These are phyloP conservation scores for Theileria annulata DNA, from an alignment of 169 alveolate genomes.

Conservation along the genomic window DNA sequence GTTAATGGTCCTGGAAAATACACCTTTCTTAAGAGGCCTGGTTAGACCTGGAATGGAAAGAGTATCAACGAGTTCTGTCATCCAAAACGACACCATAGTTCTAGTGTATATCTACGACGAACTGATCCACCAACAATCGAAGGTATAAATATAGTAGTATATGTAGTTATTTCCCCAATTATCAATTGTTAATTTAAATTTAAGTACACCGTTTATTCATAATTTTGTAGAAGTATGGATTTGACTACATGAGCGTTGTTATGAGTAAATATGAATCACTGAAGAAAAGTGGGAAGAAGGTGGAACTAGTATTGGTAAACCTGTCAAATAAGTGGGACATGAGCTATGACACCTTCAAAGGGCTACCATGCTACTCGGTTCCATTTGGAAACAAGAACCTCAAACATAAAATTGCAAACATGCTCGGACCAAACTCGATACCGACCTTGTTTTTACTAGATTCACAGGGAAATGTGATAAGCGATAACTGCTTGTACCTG, in stretches of 20 bases:
- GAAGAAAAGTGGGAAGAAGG: slow-evolving; percentile 50
- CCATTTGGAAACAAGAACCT: slow-evolving; percentile 62
- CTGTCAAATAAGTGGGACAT: slow-evolving; percentile 34
- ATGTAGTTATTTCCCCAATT: not conserved
- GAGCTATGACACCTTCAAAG: slow-evolving; percentile 45
- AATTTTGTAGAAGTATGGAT: not conserved
- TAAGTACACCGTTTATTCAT: not conserved
- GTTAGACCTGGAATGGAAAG: slow-evolving; percentile 45
- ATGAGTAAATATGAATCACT: slow-evolving; percentile 39
- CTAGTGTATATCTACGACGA: slow-evolving; percentile 58
- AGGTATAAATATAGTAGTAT: slow-evolving; percentile 22
- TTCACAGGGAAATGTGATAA: slow-evolving; percentile 56
- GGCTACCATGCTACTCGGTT: slow-evolving; percentile 62
- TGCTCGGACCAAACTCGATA: slow-evolving; percentile 39
- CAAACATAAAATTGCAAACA: slow-evolving; percentile 30
- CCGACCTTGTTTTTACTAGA: slow-evolving; percentile 64
- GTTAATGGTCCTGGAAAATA: slow-evolving; percentile 19
- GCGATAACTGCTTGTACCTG: slow-evolving; percentile 57
- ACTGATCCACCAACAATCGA: slow-evolving; percentile 23
- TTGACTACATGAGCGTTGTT: slow-evolving; percentile 15
- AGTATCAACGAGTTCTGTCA: slow-evolving; percentile 52
- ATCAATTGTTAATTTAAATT: not conserved
- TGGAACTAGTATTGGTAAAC: slow-evolving; percentile 54
- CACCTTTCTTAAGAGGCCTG: slow-evolving; percentile 51
- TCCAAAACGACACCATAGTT: slow-evolving; percentile 58